Evolutionary conservation across 2,329 filamentous ascomycete species (phyloP).

Genomic region (Elsinoe batatas): DNA sequence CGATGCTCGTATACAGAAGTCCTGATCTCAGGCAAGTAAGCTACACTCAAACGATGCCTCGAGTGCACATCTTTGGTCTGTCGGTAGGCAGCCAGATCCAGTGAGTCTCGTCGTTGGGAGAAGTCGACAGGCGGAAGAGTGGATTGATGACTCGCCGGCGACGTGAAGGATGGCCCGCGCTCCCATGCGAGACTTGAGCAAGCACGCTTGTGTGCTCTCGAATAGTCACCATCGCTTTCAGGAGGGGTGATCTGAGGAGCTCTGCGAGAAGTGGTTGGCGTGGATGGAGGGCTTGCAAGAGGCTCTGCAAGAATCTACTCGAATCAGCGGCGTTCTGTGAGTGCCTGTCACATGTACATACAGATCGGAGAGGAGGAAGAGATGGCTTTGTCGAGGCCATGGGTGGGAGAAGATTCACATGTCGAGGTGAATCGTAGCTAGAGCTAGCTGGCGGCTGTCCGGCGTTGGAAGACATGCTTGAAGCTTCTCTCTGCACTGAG

Average conservation of each 20-base stretch:
- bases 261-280: background rate
- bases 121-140: slow-evolving; percentile 3
- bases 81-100: slow-evolving; percentile 2
- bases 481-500: background rate
- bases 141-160: slow-evolving; percentile 6
- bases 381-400: slow-evolving; percentile 8
- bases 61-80: slow-evolving; percentile 7
- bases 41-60: slow-evolving; percentile 10
- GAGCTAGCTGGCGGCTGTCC: background rate
- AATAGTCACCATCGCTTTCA: slow-evolving; percentile 7
- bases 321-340: background rate
- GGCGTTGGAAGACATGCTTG: background rate
- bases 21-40: slow-evolving; percentile 8
- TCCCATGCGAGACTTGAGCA: slow-evolving; percentile 13
- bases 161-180: slow-evolving; percentile 3
- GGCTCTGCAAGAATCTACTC: slow-evolving; percentile 7
- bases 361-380: slow-evolving; percentile 5
- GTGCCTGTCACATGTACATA: background rate
- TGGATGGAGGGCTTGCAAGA: slow-evolving; percentile 5
- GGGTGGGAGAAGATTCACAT: background rate
- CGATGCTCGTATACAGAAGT: background rate
- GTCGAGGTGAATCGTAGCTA: background rate
- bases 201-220: slow-evolving; percentile 5
- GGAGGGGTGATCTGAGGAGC: background rate
- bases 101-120: slow-evolving; percentile 9